phyloP scores from a whole-genome alignment of 805 yeast species.

The Candida piceae region DNA sequence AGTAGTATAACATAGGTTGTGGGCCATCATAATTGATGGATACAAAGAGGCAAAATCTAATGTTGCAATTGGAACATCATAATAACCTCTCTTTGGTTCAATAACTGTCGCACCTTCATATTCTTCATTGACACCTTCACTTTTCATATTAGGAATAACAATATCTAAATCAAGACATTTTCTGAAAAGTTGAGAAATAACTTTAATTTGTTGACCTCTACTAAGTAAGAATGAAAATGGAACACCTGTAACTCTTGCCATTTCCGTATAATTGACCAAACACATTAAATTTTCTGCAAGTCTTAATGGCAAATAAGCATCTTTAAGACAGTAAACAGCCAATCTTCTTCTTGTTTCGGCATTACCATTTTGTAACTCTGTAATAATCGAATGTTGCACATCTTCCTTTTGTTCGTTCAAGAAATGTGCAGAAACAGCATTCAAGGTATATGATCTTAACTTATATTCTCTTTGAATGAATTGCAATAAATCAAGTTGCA shows the following conservation, averaged over 20 bases:
- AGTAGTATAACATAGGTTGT: conserved; percentile 93
- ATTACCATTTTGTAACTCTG: conserved; percentile 89
- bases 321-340: conserved; percentile 96
- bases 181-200: conserved; percentile 88
- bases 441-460: conserved; percentile 87
- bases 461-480: conserved; percentile 93
- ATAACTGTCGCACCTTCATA: conserved; percentile 99
- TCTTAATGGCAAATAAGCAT: conserved; percentile 87
- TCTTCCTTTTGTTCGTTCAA: conserved; percentile 96
- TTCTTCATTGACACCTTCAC: conserved; percentile 80
- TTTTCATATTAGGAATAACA: conserved; percentile 84
- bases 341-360: conserved; percentile 89
- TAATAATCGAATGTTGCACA: conserved; percentile 94
- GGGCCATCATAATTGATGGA: conserved; percentile 99
- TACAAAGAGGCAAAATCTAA: conserved; percentile 95
- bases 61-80: conserved; percentile 96
- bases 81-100: conserved; percentile 93
- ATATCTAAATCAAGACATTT: conserved; percentile 84
- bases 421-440: conserved; percentile 92
- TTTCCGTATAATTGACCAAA: conserved; percentile 92
- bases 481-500: conserved; percentile 90
- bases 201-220: conserved; percentile 97
- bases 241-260: conserved; percentile 99
- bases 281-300: conserved; percentile 92
- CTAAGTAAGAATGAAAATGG: conserved; percentile 85